Evolutionary conservation across 108 stramenopile genomes (phyloP).

Genomic region (Nitzschia palea): DNA sequence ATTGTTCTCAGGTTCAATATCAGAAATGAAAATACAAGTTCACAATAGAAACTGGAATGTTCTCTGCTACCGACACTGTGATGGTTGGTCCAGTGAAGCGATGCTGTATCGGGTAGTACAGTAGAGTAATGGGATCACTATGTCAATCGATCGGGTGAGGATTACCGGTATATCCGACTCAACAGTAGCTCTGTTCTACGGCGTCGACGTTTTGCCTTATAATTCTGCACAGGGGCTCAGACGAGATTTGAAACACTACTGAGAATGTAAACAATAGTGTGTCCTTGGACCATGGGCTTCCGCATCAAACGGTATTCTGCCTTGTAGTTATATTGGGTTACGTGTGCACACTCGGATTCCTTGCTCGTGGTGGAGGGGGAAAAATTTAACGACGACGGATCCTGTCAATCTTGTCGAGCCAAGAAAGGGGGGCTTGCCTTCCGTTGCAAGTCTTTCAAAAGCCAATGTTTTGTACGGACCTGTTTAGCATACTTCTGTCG

Average conservation of each 20-base stretch:
- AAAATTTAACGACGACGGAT: background rate
- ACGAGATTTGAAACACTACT: background rate
- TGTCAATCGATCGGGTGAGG: background rate
- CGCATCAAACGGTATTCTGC: background rate
- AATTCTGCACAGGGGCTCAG: background rate
- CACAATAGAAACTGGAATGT: background rate
- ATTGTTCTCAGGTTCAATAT: background rate
- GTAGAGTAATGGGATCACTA: background rate
- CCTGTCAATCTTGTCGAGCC: conserved; percentile 4
- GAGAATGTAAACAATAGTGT: background rate
- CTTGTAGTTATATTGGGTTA: background rate
- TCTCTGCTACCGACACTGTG: background rate
- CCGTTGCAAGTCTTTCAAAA: conserved; percentile 16
- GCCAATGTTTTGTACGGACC: background rate
- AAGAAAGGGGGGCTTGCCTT: background rate
- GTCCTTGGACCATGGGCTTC: background rate
- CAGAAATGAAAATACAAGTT: background rate
- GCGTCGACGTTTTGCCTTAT: background rate
- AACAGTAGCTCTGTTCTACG: no score
- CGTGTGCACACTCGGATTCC: no score
- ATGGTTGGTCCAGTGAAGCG: no score
- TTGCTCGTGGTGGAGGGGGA: no score
- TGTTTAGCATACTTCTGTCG: no score
- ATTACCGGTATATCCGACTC: background rate
- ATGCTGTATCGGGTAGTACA: no score